Conservation (phyloP, 164 flowering plant genomes). For the Berberis thunbergii region DNA sequence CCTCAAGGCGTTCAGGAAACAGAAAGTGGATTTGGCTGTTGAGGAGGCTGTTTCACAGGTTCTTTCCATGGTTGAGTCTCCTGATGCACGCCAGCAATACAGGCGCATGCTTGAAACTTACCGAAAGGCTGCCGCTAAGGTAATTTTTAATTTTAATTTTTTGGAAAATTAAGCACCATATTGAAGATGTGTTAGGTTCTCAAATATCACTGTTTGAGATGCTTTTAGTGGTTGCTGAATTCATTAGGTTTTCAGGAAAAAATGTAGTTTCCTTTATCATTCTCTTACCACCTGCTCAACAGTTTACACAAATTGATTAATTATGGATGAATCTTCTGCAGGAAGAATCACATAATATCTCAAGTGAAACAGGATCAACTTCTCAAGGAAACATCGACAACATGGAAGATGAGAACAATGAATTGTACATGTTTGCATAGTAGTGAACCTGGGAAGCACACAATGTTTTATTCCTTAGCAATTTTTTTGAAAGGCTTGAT, state of each 20-base stretch:
- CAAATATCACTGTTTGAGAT: too few relatives aligned
- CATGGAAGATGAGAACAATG: constrained; percentile 27
- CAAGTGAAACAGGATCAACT: constrained; percentile 16
- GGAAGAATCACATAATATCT: constrained; percentile 33
- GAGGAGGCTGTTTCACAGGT: constrained; percentile 76
- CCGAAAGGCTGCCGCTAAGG: constrained; percentile 81
- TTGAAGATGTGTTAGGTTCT: too few relatives aligned
- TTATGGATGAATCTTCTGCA: constrained; percentile 17
- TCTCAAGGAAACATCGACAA: constrained; percentile 9
- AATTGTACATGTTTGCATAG: constrained; percentile 15
- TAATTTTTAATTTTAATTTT: constrained; percentile 5
- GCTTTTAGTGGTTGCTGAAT: too few relatives aligned
- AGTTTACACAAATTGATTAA: background rate
- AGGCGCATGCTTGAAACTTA: constrained; percentile 63
- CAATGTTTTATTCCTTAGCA: background rate
- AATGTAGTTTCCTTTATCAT: too few relatives aligned
- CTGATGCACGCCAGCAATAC: constrained; percentile 80
- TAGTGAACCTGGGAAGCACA: background rate
- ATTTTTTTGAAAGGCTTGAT: too few relatives aligned
- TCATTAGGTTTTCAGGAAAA: too few relatives aligned
- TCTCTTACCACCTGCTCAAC: background rate
- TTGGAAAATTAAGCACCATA: too few relatives aligned
- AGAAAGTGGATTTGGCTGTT: constrained; percentile 69
- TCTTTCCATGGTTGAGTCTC: constrained; percentile 78
- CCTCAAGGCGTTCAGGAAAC: constrained; percentile 62